phyloP scores from a whole-genome alignment of 2,329 filamentous ascomycete species.

The Chalaropsis thielavioides region DNA sequence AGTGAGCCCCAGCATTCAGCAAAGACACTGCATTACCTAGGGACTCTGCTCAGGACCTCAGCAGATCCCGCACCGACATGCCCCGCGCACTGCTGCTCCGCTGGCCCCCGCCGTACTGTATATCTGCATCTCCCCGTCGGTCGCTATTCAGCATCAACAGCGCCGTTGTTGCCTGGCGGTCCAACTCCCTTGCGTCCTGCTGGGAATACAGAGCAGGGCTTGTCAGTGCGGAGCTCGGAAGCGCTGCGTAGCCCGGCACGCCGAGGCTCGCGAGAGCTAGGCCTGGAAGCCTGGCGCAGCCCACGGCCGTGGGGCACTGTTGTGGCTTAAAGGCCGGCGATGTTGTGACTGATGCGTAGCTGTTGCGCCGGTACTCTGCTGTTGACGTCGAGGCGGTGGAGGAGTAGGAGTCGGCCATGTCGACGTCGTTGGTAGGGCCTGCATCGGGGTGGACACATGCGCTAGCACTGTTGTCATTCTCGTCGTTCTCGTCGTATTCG shows the following conservation, averaged over 20 bases:
- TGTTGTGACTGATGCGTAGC: slow-evolving; percentile 36
- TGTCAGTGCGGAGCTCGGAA: slow-evolving; percentile 38
- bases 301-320: slow-evolving; percentile 25
- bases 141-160: slow-evolving; percentile 78
- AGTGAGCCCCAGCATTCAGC: no score
- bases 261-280: background rate
- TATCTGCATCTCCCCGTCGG: slow-evolving; percentile 35
- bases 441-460: slow-evolving; percentile 33
- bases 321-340: slow-evolving; percentile 46
- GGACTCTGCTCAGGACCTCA: slow-evolving; percentile 26
- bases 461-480: slow-evolving; percentile 34
- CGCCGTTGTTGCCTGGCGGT: slow-evolving; percentile 73
- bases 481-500: slow-evolving; percentile 36
- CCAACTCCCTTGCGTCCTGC: slow-evolving; percentile 31
- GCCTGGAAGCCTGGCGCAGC: background rate
- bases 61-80: slow-evolving; percentile 40
- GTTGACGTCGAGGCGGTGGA: slow-evolving; percentile 39
- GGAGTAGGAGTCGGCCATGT: slow-evolving; percentile 37
- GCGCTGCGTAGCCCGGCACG: slow-evolving; percentile 25
- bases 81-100: slow-evolving; percentile 27
- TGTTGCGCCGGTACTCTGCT: slow-evolving; percentile 34
- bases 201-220: slow-evolving; percentile 44
- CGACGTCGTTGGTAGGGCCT: slow-evolving; percentile 32
- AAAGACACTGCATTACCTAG: no score
- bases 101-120: slow-evolving; percentile 34